phyloP scores from a whole-genome alignment of 371 early-diverging fungal genomes.

The Mucor piriformis region DNA sequence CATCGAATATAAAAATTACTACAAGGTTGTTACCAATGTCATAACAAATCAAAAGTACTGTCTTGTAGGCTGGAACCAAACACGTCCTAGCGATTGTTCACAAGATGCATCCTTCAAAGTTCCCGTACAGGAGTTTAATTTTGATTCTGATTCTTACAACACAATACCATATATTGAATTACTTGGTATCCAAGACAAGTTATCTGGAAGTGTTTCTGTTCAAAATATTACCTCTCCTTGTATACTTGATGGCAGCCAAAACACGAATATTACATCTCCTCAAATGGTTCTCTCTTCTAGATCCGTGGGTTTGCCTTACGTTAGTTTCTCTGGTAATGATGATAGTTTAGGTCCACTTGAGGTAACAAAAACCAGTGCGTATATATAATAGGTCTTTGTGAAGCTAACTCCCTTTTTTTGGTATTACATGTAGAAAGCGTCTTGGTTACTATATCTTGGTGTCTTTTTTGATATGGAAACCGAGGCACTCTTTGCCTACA shows the following conservation, averaged over 20 bases:
- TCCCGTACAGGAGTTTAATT: conserved; percentile 12
- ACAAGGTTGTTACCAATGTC: conserved; percentile 27
- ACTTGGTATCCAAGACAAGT: conserved; percentile 14
- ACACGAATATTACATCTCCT: background rate
- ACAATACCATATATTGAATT: conserved; percentile 30
- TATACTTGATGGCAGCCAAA: conserved; percentile 2
- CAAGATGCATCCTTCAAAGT: background rate
- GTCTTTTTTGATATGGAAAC: conserved; percentile 27
- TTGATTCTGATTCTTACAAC: conserved; percentile 11
- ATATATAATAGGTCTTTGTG: background rate
- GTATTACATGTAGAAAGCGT: conserved; percentile 21
- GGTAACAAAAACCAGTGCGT: conserved; percentile 1
- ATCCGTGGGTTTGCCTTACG: background rate
- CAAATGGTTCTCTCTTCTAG: conserved; percentile 8
- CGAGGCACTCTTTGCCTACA: conserved; percentile 4
- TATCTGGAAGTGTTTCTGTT: background rate
- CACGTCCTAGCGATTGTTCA: conserved; percentile 10
- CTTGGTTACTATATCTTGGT: conserved; percentile 29
- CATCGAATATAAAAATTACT: conserved; percentile 31
- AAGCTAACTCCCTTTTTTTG: background rate
- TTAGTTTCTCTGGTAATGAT: conserved; percentile 20
- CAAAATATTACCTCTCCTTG: conserved; percentile 24
- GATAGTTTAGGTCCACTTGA: conserved; percentile 22
- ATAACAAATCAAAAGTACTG: conserved; percentile 13
- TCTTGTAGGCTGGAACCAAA: conserved; percentile 21